Conservation (phyloP, 306 rosid genomes). For the Sicyos edulis region DNA sequence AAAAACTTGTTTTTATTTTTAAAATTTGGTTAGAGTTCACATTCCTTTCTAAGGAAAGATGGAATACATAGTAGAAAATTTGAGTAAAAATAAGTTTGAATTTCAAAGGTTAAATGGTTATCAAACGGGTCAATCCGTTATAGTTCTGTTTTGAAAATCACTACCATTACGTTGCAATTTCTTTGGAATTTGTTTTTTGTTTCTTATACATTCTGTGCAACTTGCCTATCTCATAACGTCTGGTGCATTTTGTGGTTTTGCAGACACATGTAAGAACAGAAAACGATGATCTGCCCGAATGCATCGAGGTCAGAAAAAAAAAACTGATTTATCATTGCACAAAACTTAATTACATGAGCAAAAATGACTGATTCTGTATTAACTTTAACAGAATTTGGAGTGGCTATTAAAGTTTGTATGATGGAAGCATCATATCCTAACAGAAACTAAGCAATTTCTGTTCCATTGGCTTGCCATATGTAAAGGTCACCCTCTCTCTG, state of each 20-base stretch:
- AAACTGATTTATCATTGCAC: background rate
- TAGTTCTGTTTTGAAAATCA: background rate
- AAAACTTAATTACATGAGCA: background rate
- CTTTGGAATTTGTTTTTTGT: background rate
- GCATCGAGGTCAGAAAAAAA: slow-evolving; percentile 55
- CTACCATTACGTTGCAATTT: background rate
- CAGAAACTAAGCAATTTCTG: slow-evolving; percentile 14
- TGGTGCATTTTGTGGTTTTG: slow-evolving; percentile 34
- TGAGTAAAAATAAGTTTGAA: no score
- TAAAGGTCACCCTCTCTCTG: background rate
- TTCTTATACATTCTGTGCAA: no score
- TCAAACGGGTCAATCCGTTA: no score
- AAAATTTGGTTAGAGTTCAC: no score
- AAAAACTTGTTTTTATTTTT: no score
- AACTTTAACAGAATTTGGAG: slow-evolving; percentile 61
- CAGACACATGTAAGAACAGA: slow-evolving; percentile 83
- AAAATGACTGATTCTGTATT: slow-evolving; percentile 23
- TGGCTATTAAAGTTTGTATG: slow-evolving; percentile 66
- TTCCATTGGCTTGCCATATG: no score
- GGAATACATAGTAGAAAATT: no score
- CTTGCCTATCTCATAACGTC: background rate
- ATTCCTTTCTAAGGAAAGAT: no score
- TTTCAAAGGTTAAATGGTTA: no score
- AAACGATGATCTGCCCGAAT: slow-evolving; percentile 58
- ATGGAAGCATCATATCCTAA: slow-evolving; percentile 19